These are phyloP conservation scores for Phalaenopsis equestris DNA, from an alignment of 106 monocot species.

Conservation along the genomic window DNA sequence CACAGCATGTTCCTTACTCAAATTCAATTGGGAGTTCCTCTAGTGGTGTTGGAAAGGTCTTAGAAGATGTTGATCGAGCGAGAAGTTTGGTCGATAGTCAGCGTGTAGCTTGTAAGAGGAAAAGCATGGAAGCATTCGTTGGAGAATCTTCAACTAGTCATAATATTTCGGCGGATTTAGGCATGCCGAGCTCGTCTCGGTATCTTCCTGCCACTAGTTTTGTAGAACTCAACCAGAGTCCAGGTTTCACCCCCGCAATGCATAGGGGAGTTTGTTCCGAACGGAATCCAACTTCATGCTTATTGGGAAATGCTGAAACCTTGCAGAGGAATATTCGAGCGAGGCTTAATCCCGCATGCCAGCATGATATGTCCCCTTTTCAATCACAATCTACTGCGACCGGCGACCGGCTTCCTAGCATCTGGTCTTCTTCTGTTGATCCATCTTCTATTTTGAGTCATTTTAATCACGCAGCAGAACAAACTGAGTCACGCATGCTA, in stretches of 20 bases:
- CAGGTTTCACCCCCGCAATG: constrained; percentile 15
- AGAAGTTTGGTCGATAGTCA: constrained; percentile 46
- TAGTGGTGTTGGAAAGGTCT: constrained; percentile 12
- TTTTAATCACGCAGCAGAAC: constrained; percentile 30
- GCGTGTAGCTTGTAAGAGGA: constrained; percentile 61
- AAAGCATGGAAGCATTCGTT: constrained; percentile 54
- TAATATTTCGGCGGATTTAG: constrained; percentile 17
- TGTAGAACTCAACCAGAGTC: constrained; percentile 21
- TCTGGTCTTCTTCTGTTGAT: constrained; percentile 27
- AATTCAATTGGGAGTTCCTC: constrained; percentile 19
- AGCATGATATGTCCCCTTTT: constrained; percentile 23
- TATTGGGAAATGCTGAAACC: constrained; percentile 27
- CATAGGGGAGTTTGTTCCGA: constrained; percentile 10
- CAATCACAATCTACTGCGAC: constrained; percentile 20
- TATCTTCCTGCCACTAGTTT: constrained; percentile 18
- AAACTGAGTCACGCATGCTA: constrained; percentile 21
- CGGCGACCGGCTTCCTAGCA: constrained; percentile 25
- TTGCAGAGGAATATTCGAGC: constrained; percentile 46
- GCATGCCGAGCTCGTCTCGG: constrained; percentile 22
- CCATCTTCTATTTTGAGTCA: constrained; percentile 23
- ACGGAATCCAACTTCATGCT: constrained; percentile 13
- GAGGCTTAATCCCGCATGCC: constrained; percentile 31
- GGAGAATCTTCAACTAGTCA: constrained; percentile 51
- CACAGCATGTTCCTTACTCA: constrained; percentile 14
- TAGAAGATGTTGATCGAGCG: constrained; percentile 32